Evolutionary conservation across 176 grass and related monocot genomes (phyloP), one percentile per base, ranked within the genome.

Genomic region (Miscanthus lutarioriparius): DNA sequence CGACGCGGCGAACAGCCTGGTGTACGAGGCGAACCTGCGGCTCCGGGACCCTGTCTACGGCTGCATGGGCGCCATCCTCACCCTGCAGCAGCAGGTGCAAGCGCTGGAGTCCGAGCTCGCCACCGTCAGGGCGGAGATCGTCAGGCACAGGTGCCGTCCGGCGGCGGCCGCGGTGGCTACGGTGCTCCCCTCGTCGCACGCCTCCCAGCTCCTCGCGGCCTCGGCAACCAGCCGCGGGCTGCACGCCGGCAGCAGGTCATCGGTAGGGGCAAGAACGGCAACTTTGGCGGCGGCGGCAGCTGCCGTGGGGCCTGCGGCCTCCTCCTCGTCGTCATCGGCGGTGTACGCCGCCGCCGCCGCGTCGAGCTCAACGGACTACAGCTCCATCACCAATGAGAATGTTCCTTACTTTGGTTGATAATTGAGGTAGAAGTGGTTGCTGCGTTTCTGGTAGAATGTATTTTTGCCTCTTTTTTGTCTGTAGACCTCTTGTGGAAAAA

Each of bases 1-100:
- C 2, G 96, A 99, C 78, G 76, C 93, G 61, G 91, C 93, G 3
- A 99, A 92, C 71, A 99, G 93, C 81, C 90, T 99, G 10, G 91
- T 99, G 49, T 99, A 99, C 78, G 96, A 99, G 85, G 93, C 96
- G 19, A 96, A 91, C 74, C 81, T 99, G 20, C 85, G 96, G 43
- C 75, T 99, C 49, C 87, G 91, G 13, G 93, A 99, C 64, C 96
- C 96, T 20, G 86, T 99, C 8, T 99, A 92, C 75, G 96, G 96
- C 36, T 94, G 96, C 88, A 92, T 96, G 93, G 96, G 96, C 26
- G 91, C 91, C 51, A 96, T 99, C 83, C 86, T 89, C 35, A 81
- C 86, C 8, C 85, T 99, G 47, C 91, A 99, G 81, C 91, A 99
- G 77, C 96, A 99, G 81, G 91, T 89, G 19, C 93, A 99, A 36